phyloP scores from a whole-genome alignment of 2,329 filamentous ascomycete genomes.

The Chaetothyriales sp. region DNA sequence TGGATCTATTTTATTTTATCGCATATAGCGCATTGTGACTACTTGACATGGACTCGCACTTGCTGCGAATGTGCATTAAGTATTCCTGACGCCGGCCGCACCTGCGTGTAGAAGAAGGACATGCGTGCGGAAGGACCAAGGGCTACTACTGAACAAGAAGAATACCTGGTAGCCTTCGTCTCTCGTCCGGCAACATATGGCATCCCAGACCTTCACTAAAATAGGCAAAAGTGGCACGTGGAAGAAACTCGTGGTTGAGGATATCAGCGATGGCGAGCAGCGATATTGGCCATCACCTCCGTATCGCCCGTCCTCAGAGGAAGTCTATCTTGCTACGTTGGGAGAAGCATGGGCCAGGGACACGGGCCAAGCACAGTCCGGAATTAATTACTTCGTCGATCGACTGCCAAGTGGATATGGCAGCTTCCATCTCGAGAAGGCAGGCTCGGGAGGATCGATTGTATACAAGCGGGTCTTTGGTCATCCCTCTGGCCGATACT shows the following conservation, averaged over 20 bases:
- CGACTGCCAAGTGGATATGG: slow-evolving; percentile 41
- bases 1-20: too few species aligned
- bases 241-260: slow-evolving; percentile 7
- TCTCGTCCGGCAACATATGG: background rate
- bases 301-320: slow-evolving; percentile 28
- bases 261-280: slow-evolving; percentile 27
- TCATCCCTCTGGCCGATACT: slow-evolving; percentile 38
- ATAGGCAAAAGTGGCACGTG: slow-evolving; percentile 1
- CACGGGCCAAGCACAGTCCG: slow-evolving; percentile 18
- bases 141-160: background rate
- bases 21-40: too few species aligned
- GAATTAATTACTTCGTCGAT: slow-evolving; percentile 37
- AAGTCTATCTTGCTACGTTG: slow-evolving; percentile 35
- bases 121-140: background rate
- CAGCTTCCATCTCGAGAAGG: slow-evolving; percentile 37
- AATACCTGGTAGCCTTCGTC: background rate
- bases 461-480: slow-evolving; percentile 45
- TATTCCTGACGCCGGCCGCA: background rate
- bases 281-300: slow-evolving; percentile 24
- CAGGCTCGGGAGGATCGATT: slow-evolving; percentile 21
- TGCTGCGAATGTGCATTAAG: too few species aligned
- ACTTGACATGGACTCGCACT: too few species aligned
- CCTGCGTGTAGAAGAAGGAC: background rate
- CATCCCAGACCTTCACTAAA: background rate
- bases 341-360: slow-evolving; percentile 36